Base-by-base conservation (phyloP, 2,329 filamentous ascomycete species). In the Neonectria punicea region DNA sequence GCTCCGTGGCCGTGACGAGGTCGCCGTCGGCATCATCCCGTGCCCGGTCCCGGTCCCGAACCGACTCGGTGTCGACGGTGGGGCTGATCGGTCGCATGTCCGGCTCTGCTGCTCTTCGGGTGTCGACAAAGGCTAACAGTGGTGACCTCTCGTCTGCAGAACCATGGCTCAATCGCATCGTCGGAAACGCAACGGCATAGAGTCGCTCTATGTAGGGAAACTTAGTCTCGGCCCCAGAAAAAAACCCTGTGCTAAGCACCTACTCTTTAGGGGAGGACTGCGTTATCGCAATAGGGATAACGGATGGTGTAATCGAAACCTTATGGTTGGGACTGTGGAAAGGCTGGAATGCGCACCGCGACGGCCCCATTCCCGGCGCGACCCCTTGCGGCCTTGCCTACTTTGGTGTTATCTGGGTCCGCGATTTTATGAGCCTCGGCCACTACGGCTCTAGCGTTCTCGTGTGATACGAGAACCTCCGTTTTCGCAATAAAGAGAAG, bases 1-100 rank as follows among this genome's bases (percentile, higher is more conserved):
- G 61, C 53, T 75, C 73, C 2, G 66, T 66, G 11, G 54, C 63
- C 18, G 73, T 75, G 1, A 75, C 69, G 18, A 75, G 62, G 54
- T 74, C 69, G 34, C 61, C 71, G 51, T 60, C 60, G 43, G 28
- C 57, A 4, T 59, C 62, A 20, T n/a, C 39, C 16, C 9, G 22
- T 32, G 20, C 39, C 56, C 46, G 47, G 25, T 32, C 44, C 53
- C 44, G 56, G 25, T 32, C 44, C 53, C 44, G 43, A 28, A 43
- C 20, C 46, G 44, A 30, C 14, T 47, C 16, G 10, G 50, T 22
- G 30, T 63, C 49, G 22, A 63, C 25, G 39, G 41, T 56, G 44
- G 61, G 39, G 51, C 46, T 60, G 16, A 36, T 20, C 22, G 61
- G 53, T 63, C 58, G 49, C 51, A 59, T 46, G 36, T 64, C 61